Evolutionary conservation across 148 eudicot genomes (phyloP).

Genomic region (Agrostemma githago): DNA sequence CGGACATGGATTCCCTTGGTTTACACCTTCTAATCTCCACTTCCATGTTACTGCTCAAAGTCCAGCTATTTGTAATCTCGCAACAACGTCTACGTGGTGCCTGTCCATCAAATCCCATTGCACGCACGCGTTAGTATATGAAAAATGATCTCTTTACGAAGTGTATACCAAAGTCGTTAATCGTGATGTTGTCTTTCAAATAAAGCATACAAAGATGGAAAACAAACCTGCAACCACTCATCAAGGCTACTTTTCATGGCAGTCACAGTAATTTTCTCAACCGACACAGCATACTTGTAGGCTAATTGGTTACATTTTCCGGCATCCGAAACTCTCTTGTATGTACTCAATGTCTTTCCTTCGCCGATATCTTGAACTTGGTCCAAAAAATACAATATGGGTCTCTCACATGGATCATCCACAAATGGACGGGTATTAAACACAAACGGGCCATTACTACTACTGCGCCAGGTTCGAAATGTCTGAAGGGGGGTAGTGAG

Average conservation of each 20-base stretch:
- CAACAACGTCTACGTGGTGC: slow-evolving; percentile 64
- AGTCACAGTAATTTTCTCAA: slow-evolving; percentile 42
- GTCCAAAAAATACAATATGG: slow-evolving; percentile 52
- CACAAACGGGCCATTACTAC: slow-evolving; percentile 64
- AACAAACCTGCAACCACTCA: slow-evolving; percentile 48
- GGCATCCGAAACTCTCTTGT: slow-evolving; percentile 34
- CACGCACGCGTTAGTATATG: slow-evolving; percentile 3
- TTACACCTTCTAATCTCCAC: slow-evolving; percentile 53
- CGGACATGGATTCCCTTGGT: slow-evolving; percentile 39
- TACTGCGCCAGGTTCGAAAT: slow-evolving; percentile 76
- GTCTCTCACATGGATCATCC: slow-evolving; percentile 49
- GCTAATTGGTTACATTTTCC: slow-evolving; percentile 37
- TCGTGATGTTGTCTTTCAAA: too few species aligned
- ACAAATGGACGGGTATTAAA: slow-evolving; percentile 68
- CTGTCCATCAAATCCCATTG: slow-evolving; percentile 33
- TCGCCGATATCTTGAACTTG: slow-evolving; percentile 36
- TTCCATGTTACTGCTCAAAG: slow-evolving; percentile 34
- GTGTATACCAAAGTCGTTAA: too few species aligned
- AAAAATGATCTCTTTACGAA: not conserved
- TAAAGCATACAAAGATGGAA: not conserved
- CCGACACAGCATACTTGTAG: slow-evolving; percentile 31
- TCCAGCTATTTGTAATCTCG: slow-evolving; percentile 36
- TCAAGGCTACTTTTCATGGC: slow-evolving; percentile 53
- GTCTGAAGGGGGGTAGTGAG: slow-evolving; percentile 60
- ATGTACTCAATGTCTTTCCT: slow-evolving; percentile 39